Percentiles rank a stretch among this genome's conserved stretches.
Conservation (phyloP, 768 basidiomycete species). For the Collybia nuda region DNA sequence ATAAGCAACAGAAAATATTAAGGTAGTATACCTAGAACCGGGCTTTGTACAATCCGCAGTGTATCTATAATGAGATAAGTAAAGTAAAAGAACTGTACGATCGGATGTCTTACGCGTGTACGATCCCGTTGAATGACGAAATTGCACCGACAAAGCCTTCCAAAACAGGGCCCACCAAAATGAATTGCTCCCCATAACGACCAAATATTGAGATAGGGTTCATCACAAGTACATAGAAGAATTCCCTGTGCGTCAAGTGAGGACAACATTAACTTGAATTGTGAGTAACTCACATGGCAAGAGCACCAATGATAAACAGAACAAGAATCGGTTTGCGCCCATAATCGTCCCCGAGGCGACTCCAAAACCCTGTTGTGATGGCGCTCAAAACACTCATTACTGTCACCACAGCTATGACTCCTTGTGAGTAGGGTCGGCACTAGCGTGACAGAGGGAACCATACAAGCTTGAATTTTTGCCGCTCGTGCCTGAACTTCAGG, state of each 20-base stretch:
- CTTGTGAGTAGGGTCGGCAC: slow-evolving; percentile 3
- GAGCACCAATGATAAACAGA: slow-evolving; percentile 63
- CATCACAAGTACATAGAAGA: slow-evolving; percentile 78
- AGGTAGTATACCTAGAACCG: slow-evolving; percentile 41
- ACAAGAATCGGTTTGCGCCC: slow-evolving; percentile 79
- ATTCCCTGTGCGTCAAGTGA: slow-evolving; percentile 52
- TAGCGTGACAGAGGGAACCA: slow-evolving; percentile 8
- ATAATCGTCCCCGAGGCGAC: slow-evolving; percentile 69
- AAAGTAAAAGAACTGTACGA: slow-evolving; percentile 33
- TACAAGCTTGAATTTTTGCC: slow-evolving; percentile 69
- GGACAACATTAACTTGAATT: background rate
- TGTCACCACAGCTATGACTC: slow-evolving; percentile 57
- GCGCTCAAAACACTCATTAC: slow-evolving; percentile 79
- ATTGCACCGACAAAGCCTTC: slow-evolving; percentile 81
- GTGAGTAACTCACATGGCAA: slow-evolving; percentile 56
- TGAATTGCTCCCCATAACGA: slow-evolving; percentile 63
- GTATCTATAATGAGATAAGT: slow-evolving; percentile 37
- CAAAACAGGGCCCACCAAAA: slow-evolving; percentile 74
- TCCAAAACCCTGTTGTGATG: slow-evolving; percentile 87
- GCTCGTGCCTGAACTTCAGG: slow-evolving; percentile 67
- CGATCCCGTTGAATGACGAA: slow-evolving; percentile 61
- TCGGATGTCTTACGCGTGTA: slow-evolving; percentile 63
- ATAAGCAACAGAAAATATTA: background rate
- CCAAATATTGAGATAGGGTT: slow-evolving; percentile 46
- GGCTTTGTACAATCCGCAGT: slow-evolving; percentile 52